Evolutionary conservation across 164 flowering plant genomes (phyloP), one percentile per base, ranked within the genome.

Genomic region (Kingdonia uniflora): DNA sequence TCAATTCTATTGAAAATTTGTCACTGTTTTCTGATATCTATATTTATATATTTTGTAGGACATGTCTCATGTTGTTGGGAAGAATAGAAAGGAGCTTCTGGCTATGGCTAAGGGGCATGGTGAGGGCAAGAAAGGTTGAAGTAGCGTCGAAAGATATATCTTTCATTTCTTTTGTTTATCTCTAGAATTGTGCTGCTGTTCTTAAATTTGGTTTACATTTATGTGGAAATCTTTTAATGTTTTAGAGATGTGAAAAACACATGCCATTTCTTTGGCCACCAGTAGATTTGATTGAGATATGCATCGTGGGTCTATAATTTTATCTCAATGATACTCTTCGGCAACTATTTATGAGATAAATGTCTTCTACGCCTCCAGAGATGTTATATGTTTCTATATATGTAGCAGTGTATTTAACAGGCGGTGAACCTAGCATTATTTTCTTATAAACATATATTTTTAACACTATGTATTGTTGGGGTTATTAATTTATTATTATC

Each of bases 31-130:
- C 16, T 29, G 8, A 19, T 19, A n/a, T 19, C 2, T 15, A 3
- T 21, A 20, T 15, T 21, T 25, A 8, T 42, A 33, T 29, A n/a
- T 13, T 57, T 25, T 56, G 24, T 47, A 92, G 99, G 97, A 94
- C 69, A 59, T 94, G 85, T 83, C 98, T 66, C 96, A 82, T 78
- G 96, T 85, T 55, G 78, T 74, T 62, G 98, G 96, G 20, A 87
- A 87, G 75, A 91, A 76, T 58, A 67, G 90, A 67, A 86, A 87
- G 69, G 96, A 91, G 74, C 96, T 83, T 52, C 83, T 85, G 75
- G 95, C 87, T 51, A 83, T 91, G 97, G 92, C 92, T 25, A 91
- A 79, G 67, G 87, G 70, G 22, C 76, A 75, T 33, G 66, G 67
- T 48, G 92, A 87, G 51, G 78, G 72, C 43, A 81, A 73, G 72